Conservation (phyloP, 345 rosid species). For the Gossypium sturtianum region DNA sequence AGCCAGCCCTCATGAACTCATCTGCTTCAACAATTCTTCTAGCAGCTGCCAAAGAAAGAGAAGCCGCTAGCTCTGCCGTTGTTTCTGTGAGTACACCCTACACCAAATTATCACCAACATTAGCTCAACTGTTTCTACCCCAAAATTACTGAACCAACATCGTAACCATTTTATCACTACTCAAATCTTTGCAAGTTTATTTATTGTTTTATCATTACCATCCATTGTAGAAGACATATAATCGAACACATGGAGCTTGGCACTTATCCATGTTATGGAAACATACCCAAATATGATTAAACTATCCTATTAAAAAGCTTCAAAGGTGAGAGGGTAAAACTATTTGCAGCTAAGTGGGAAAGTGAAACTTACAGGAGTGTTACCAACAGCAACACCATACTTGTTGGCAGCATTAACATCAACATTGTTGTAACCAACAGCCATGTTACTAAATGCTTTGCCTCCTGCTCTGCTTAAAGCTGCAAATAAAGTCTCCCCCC, state of each 20-base stretch:
- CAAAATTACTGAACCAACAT: background rate
- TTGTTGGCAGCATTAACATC: conserved; percentile 92
- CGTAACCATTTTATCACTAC: background rate
- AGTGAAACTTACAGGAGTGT: conserved; percentile 69
- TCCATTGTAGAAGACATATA: background rate
- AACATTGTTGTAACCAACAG: conserved; percentile 96
- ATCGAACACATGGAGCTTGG: background rate
- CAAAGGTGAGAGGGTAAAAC: background rate
- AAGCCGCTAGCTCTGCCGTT: conserved; percentile 91
- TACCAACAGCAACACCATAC: conserved; percentile 91
- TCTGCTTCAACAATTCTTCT: conserved; percentile 98
- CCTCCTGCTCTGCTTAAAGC: conserved; percentile 93
- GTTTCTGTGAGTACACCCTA: conserved; percentile 98
- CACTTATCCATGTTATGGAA: background rate
- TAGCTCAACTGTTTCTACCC: background rate
- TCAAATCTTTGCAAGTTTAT: background rate
- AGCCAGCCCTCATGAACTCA: conserved; percentile 90
- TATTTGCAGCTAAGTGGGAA: background rate
- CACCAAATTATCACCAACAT: background rate
- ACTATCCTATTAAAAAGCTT: background rate
- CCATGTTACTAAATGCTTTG: conserved; percentile 94
- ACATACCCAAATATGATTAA: background rate
- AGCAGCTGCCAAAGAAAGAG: conserved; percentile 84
- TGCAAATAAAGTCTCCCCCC: conserved; percentile 91
- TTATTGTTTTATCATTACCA: background rate